Base-by-base conservation (phyloP, 192 early-diverging fungal species). In the Haplosporangium gracile region DNA sequence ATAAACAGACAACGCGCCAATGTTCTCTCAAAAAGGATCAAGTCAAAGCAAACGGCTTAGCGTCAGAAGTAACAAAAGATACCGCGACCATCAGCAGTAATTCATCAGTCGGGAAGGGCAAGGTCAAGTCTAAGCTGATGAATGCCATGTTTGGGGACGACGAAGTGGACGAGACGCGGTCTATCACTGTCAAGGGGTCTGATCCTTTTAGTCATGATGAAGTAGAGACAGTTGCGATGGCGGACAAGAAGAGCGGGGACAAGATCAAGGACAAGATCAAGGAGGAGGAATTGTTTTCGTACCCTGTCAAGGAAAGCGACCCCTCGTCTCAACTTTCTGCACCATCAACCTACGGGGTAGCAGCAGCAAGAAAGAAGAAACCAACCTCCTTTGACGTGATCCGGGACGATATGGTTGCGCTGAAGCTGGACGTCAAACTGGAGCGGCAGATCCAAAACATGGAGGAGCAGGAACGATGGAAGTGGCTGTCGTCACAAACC, bases 371-470 rank as follows among this genome's bases (percentile, higher is more conserved):
- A 26, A 75, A 29, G 55, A 78, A 73, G 36, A 86, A 86, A 60
- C 32, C 40, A 1, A 72, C 40, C 11, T 15, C 69, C 7, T 80
- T 77, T 55, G 84, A 86, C 39, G 65, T 47, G 13, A 72, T 86
- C 15, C 75, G 76, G n/a, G 79, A 80, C 26, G 84, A 86, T 29
- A 86, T 86, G 76, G 53, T 69, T 18, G 84, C 78, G 0, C 38
- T 86, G 5, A 77, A 86, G 15, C 34, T 86, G 65, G 79, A 86
- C 11, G 34, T 73, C 34, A 86, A 81, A 29, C 29, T 86, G 6
- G 78, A 76, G 20, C 84, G 84, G 20, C 84, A 86, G 69, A 86
- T 78, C 24, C 75, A 81, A 1, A 57, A 72, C 38, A 3, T 86
- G 45, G 84, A 86, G 38, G 84, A 86, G 40, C 0, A 53, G 60